Evolutionary conservation across 768 basidiomycete species (phyloP).

Genomic region (Rubroboletus pulcherrimus): DNA sequence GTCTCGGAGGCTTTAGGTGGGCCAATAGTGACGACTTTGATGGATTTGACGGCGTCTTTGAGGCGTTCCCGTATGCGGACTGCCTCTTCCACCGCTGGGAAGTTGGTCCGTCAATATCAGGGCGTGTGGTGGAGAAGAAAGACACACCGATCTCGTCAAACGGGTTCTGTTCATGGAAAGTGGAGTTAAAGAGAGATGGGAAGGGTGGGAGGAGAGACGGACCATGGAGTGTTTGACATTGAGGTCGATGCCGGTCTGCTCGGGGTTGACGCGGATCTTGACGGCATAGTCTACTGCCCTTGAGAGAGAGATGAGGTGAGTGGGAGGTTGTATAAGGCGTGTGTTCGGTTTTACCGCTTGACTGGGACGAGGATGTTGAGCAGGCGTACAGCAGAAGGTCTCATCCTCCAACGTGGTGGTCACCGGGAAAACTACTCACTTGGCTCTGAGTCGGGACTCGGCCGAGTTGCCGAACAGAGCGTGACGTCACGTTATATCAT

Average conservation of each 20-base stretch:
- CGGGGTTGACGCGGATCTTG: constrained; percentile 95
- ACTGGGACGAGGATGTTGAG: constrained; percentile 93
- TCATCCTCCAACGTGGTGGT: constrained; percentile 47
- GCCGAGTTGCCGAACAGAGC: constrained; percentile 3
- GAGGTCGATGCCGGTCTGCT: constrained; percentile 93
- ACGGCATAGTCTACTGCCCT: constrained; percentile 97
- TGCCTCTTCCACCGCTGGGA: constrained; percentile 90
- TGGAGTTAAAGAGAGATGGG: not conserved
- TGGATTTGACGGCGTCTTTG: constrained; percentile 74
- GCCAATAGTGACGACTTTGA: constrained; percentile 92
- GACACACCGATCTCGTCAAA: constrained; percentile 95
- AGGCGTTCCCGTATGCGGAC: constrained; percentile 86
- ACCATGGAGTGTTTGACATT: constrained; percentile 99
- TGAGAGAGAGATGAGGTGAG: constrained; percentile 2
- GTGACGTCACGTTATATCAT: not conserved
- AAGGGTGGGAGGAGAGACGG: constrained; percentile 20
- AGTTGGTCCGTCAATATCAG: not conserved
- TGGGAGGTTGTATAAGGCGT: not conserved
- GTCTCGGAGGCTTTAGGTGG: constrained; percentile 87
- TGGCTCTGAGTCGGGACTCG: constrained; percentile 12
- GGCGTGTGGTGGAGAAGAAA: not conserved
- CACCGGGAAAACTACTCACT: not conserved
- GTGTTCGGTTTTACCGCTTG: constrained; percentile 56
- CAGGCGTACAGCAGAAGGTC: constrained; percentile 64
- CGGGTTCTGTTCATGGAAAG: constrained; percentile 66